Conservation (phyloP, 805 yeast genomes). For the Schwanniomyces polymorphus region DNA sequence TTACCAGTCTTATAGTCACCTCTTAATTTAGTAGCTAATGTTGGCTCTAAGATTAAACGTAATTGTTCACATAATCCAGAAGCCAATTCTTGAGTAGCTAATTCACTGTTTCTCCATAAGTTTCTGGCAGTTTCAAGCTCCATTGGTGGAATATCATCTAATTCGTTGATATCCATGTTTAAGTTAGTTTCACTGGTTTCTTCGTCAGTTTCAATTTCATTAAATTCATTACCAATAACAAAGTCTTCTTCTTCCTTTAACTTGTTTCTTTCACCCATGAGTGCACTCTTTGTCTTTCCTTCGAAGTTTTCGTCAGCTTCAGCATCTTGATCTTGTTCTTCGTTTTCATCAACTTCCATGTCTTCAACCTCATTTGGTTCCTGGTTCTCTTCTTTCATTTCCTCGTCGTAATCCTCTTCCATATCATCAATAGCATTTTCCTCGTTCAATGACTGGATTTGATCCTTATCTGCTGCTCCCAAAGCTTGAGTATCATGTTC, state of each 20-base stretch:
- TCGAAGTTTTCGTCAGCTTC: constrained; percentile 44
- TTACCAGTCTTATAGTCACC: constrained; percentile 99
- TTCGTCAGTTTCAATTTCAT: constrained; percentile 18
- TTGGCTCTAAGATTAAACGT: constrained; percentile 90
- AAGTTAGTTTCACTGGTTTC: constrained; percentile 3
- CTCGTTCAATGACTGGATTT: constrained; percentile 72
- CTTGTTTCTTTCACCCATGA: constrained; percentile 46
- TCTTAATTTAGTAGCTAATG: constrained; percentile 87
- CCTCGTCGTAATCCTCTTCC: constrained; percentile 24
- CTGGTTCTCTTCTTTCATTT: constrained; percentile 24
- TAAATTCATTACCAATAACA: constrained; percentile 17
- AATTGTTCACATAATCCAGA: constrained; percentile 89
- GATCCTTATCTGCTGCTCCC: constrained; percentile 85
- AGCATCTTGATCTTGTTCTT: constrained; percentile 21
- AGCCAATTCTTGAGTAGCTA: constrained; percentile 84
- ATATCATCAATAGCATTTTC: constrained; percentile 83
- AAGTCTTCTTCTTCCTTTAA: constrained; percentile 30
- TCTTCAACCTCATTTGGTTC: constrained; percentile 26
- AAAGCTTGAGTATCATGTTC: constrained; percentile 85
- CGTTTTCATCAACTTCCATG: constrained; percentile 30
- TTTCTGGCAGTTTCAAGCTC: constrained; percentile 66
- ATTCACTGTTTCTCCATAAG: constrained; percentile 81
- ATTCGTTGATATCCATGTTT: constrained; percentile 13
- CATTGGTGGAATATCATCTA: constrained; percentile 43
- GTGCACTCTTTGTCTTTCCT: constrained; percentile 50